A percentile compares a stretch with the other conserved stretches of the same genome.
Evolutionary conservation across 2,329 filamentous ascomycete genomes (phyloP).

Genomic region (Verticillium dahliae): DNA sequence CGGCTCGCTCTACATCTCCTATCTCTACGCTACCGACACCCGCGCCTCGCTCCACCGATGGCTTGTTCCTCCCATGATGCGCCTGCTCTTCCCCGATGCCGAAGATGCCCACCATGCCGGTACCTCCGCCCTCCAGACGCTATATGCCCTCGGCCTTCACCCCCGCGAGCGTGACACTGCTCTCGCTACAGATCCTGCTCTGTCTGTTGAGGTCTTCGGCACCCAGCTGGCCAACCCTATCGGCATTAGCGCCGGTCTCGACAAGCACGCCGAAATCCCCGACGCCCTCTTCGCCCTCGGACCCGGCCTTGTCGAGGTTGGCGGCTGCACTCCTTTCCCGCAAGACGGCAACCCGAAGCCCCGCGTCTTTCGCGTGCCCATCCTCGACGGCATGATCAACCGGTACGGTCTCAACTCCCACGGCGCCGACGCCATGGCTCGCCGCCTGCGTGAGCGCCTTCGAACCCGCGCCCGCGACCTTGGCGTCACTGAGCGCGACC

Average conservation of each 20-base stretch:
- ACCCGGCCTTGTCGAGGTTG: slow-evolving; percentile 83
- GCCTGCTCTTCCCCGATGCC: slow-evolving; percentile 63
- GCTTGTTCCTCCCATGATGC: slow-evolving; percentile 58
- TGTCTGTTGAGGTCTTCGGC: slow-evolving; percentile 60
- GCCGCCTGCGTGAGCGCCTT: slow-evolving; percentile 69
- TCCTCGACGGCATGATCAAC: slow-evolving; percentile 85
- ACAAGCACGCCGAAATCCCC: slow-evolving; percentile 88
- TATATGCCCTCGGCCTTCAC: slow-evolving; percentile 71
- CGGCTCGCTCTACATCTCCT: slow-evolving; percentile 39
- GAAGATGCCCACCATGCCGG: slow-evolving; percentile 90
- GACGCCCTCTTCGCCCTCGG: slow-evolving; percentile 80
- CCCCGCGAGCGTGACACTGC: slow-evolving; percentile 66
- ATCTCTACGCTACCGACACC: slow-evolving; percentile 69
- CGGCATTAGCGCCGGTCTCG: slow-evolving; percentile 89
- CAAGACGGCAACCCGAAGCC: slow-evolving; percentile 85
- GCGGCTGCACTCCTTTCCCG: slow-evolving; percentile 79
- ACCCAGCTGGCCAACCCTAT: slow-evolving; percentile 76
- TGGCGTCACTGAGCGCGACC: slow-evolving; percentile 64
- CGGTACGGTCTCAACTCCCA: slow-evolving; percentile 91
- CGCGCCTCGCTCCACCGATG: slow-evolving; percentile 64
- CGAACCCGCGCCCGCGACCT: slow-evolving; percentile 66
- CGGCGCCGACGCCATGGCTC: slow-evolving; percentile 82
- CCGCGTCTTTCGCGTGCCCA: slow-evolving; percentile 79
- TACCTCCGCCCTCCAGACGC: slow-evolving; percentile 61
- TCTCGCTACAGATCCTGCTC: slow-evolving; percentile 19